Conservation (phyloP, 495 filamentous ascomycete species). For the Aspergillus sclerotioniger region DNA sequence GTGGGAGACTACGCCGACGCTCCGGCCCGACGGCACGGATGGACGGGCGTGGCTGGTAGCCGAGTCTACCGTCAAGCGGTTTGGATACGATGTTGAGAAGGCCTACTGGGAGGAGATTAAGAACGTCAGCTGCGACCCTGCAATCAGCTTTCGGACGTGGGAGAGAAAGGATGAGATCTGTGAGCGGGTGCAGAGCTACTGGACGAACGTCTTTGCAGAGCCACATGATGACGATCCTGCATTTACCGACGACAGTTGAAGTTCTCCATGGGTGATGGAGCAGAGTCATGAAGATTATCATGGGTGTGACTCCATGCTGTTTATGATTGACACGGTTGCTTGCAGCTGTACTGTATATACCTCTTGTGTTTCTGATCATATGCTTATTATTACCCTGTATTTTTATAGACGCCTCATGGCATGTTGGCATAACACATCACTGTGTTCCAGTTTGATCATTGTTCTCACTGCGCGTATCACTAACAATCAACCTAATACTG, state of each 20-base stretch:
- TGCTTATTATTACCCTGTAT: neutral
- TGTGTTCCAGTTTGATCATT: too few relatives aligned
- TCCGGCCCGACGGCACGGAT: conserved; percentile 38
- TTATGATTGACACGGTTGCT: conserved; percentile 19
- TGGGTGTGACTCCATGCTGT: conserved; percentile 5
- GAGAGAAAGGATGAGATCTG: conserved; percentile 35
- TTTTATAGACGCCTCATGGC: too few relatives aligned
- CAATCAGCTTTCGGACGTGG: conserved; percentile 41
- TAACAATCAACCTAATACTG: too few relatives aligned
- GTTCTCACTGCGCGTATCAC: too few relatives aligned
- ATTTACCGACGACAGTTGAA: conserved; percentile 29
- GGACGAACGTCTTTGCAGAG: conserved; percentile 42
- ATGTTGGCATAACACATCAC: neutral
- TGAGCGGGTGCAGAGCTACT: conserved; percentile 37
- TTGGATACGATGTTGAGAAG: conserved; percentile 53
- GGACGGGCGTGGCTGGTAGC: conserved; percentile 42
- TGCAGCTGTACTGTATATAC: conserved; percentile 7
- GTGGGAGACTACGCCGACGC: conserved; percentile 40
- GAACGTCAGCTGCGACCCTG: conserved; percentile 46
- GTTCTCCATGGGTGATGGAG: neutral
- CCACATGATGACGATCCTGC: conserved; percentile 37
- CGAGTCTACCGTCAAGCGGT: conserved; percentile 35
- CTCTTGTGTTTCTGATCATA: neutral
- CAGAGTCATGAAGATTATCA: neutral
- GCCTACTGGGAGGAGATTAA: conserved; percentile 52